These are phyloP conservation scores for Cercophora samala DNA, from an alignment of 495 filamentous ascomycete genomes.

Conservation along the genomic window DNA sequence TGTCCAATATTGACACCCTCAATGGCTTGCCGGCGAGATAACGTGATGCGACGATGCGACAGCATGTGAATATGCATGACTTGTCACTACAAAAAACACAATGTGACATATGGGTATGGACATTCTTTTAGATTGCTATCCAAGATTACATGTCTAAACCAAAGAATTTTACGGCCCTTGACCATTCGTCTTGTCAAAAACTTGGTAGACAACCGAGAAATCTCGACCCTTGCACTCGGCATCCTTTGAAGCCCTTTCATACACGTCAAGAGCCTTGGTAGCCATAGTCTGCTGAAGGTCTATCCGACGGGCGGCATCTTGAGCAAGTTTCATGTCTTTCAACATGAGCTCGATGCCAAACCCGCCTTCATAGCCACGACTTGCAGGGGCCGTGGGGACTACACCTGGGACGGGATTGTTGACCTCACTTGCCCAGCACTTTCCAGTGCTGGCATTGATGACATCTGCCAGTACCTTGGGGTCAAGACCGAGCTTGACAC, in stretches of 20 bases:
- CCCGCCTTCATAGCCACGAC: slow-evolving; percentile 71
- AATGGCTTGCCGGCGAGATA: neutral
- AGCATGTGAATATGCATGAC: neutral
- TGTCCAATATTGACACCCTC: neutral
- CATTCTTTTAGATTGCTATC: neutral
- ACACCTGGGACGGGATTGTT: slow-evolving; percentile 94
- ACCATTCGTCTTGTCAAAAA: slow-evolving; percentile 36
- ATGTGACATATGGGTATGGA: neutral
- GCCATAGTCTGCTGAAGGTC: neutral
- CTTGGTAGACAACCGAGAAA: slow-evolving; percentile 78
- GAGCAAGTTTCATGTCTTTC: slow-evolving; percentile 75
- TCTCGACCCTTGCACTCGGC: slow-evolving; percentile 67
- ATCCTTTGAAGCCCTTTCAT: slow-evolving; percentile 57
- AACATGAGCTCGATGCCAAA: slow-evolving; percentile 82
- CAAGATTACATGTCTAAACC: neutral
- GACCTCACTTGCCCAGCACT: slow-evolving; percentile 86
- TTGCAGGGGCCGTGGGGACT: slow-evolving; percentile 65
- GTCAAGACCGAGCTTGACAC: slow-evolving; percentile 78
- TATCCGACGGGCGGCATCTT: slow-evolving; percentile 62
- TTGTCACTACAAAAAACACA: neutral
- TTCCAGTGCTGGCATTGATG: slow-evolving; percentile 81
- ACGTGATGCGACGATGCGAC: neutral
- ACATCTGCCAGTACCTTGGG: slow-evolving; percentile 71
- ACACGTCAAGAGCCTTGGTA: slow-evolving; percentile 60
- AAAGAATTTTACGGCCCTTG: neutral